A percentile compares a stretch with the other conserved stretches of the same genome.
Conservation (phyloP, 2,329 filamentous ascomycete species). For the Fusarium sp. region DNA sequence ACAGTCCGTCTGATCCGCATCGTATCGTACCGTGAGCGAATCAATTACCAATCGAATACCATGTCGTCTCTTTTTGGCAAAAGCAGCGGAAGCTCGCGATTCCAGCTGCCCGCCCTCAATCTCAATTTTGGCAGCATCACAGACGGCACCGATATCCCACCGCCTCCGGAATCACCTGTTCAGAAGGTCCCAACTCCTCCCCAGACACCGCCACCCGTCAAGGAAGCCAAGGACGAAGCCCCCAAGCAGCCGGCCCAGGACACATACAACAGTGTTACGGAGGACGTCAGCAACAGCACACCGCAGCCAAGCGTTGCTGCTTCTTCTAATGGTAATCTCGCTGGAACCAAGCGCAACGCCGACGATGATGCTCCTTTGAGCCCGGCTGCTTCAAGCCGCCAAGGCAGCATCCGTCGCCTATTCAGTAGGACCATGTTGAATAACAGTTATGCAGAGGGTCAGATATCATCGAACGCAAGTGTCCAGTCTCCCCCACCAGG, state of each 20-base stretch:
- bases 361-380: conserved; percentile 66
- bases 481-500: conserved; percentile 44
- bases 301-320: conserved; percentile 43
- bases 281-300: conserved; percentile 35
- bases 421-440: conserved; percentile 68
- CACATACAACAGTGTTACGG: conserved; percentile 29
- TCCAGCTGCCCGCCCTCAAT: conserved; percentile 69
- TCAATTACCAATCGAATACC: conserved; percentile 16
- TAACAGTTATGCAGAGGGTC: conserved; percentile 63
- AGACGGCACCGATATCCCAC: conserved; percentile 71
- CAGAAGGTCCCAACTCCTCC: conserved; percentile 61
- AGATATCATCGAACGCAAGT: conserved; percentile 56
- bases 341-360: conserved; percentile 62
- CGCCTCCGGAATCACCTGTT: conserved; percentile 67
- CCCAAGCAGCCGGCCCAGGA: conserved; percentile 26
- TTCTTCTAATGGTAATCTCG: conserved; percentile 57
- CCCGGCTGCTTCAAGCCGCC: conserved; percentile 63
- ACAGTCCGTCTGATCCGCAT: conserved; percentile 27
- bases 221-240: conserved; percentile 39
- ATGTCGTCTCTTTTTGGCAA: conserved; percentile 52
- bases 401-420: conserved; percentile 68
- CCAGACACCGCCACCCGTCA: conserved; percentile 49
- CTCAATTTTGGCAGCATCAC: conserved; percentile 70
- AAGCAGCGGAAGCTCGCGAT: conserved; percentile 53
- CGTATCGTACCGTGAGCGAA: conserved; percentile 25